These are phyloP conservation scores for Albifimbria verrucaria DNA, from an alignment of 2,329 filamentous ascomycete species.

Conservation along the genomic window DNA sequence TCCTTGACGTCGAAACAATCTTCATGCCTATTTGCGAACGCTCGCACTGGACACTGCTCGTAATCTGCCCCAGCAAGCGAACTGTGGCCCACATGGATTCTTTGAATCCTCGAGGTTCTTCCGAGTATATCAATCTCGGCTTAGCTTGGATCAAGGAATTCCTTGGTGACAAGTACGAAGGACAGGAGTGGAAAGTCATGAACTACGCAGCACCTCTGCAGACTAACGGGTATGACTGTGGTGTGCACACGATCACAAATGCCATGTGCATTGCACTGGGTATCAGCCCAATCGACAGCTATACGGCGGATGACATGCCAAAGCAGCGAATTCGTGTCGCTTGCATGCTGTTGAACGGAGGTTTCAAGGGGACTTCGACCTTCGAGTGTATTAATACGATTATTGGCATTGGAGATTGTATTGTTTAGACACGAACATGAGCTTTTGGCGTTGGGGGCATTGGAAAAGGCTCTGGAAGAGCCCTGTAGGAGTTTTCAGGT, in stretches of 20 bases:
- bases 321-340: constrained; percentile 61
- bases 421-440: neutral
- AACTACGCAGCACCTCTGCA: constrained; percentile 53
- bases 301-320: constrained; percentile 52
- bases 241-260: constrained; percentile 74
- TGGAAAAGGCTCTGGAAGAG: neutral
- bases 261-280: constrained; percentile 59
- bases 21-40: constrained; percentile 65
- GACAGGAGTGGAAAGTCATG: constrained; percentile 57
- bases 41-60: constrained; percentile 69
- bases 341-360: constrained; percentile 63
- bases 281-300: constrained; percentile 46
- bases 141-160: constrained; percentile 56
- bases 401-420: neutral
- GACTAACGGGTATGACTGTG: constrained; percentile 69
- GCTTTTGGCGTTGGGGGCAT: neutral
- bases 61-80: constrained; percentile 58
- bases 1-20: constrained; percentile 63
- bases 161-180: constrained; percentile 49
- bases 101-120: constrained; percentile 41
- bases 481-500: neutral
- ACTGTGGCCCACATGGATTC: constrained; percentile 70
- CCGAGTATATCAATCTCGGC: constrained; percentile 37
- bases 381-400: constrained; percentile 32
- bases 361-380: constrained; percentile 59